Evolutionary conservation across 1,284 basidiomycete genomes (phyloP).

Genomic region (Coniophora puteana): DNA sequence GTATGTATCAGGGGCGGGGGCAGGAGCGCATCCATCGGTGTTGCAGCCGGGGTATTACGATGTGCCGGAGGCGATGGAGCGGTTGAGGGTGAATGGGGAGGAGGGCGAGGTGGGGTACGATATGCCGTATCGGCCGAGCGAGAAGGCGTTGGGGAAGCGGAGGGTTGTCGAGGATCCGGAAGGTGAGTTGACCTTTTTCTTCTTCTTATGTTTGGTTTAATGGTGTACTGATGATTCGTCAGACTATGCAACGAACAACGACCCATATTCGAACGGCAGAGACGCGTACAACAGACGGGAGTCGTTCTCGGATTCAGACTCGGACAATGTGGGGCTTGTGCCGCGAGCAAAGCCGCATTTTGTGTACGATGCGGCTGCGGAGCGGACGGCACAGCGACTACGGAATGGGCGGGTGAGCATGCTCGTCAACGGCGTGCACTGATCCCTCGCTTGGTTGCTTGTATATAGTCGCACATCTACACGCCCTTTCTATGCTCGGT

Average conservation of each 20-base stretch:
- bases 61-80: conserved; percentile 20
- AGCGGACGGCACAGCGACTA: conserved; percentile 62
- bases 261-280: conserved; percentile 20
- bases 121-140: conserved; percentile 54
- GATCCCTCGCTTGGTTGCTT: too few species aligned
- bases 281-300: too few species aligned
- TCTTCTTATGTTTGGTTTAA: conserved; percentile 1
- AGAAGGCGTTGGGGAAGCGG: conserved; percentile 78
- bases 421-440: conserved; percentile 37
- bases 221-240: conserved; percentile 39
- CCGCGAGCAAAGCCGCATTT: conserved; percentile 50
- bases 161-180: conserved; percentile 50
- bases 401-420: conserved; percentile 34
- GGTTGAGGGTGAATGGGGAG: conserved; percentile 27
- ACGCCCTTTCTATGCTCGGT: too few species aligned
- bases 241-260: conserved; percentile 34
- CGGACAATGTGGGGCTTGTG: conserved; percentile 31
- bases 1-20: too few species aligned
- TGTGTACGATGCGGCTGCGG: conserved; percentile 79
- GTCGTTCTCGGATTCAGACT: conserved; percentile 32
- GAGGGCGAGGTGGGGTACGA: conserved; percentile 29
- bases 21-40: too few species aligned
- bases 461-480: too few species aligned
- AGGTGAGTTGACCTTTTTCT: conserved; percentile 31
- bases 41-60: too few species aligned